A percentile compares a stretch with the other conserved stretches of the same genome.
Conservation (phyloP, 163 green algal genomes). For the Chloroidium sp. region DNA sequence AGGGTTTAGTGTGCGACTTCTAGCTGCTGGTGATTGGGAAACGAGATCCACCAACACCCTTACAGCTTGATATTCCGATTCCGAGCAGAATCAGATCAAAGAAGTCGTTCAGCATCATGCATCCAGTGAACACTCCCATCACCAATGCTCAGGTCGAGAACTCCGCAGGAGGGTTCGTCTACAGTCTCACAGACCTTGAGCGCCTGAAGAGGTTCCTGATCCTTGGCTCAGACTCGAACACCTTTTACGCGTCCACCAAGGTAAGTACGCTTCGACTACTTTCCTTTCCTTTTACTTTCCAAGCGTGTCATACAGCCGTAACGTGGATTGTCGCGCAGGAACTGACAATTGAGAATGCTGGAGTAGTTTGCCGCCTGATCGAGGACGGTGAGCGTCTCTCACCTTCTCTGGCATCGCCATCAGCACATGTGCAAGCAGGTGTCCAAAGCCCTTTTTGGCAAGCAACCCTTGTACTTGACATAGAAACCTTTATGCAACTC, state of each 20-base stretch:
- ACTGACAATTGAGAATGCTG: background rate
- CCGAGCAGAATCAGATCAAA: too few relatives aligned
- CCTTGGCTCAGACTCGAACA: background rate
- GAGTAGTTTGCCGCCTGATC: background rate
- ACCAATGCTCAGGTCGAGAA: background rate
- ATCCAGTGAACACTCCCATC: background rate
- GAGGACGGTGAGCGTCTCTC: background rate
- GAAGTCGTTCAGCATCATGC: background rate
- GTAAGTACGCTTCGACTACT: background rate
- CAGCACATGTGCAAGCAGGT: constrained; percentile 1
- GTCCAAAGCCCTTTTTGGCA: too few relatives aligned
- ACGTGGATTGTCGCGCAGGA: background rate
- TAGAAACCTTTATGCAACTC: too few relatives aligned
- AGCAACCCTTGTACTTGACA: too few relatives aligned
- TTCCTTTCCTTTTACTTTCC: too few relatives aligned
- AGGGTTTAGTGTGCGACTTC: too few relatives aligned
- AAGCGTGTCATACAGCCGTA: too few relatives aligned
- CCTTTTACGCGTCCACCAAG: background rate
- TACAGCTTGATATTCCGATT: too few relatives aligned
- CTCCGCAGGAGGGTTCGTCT: constrained; percentile 1
- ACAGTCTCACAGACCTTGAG: background rate
- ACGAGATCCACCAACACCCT: too few relatives aligned
- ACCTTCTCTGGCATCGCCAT: too few relatives aligned
- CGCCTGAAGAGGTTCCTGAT: background rate
- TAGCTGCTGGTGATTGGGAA: too few relatives aligned